Conservation (phyloP, 371 early-diverging fungal genomes). For the Rhizopus arrhizus region DNA sequence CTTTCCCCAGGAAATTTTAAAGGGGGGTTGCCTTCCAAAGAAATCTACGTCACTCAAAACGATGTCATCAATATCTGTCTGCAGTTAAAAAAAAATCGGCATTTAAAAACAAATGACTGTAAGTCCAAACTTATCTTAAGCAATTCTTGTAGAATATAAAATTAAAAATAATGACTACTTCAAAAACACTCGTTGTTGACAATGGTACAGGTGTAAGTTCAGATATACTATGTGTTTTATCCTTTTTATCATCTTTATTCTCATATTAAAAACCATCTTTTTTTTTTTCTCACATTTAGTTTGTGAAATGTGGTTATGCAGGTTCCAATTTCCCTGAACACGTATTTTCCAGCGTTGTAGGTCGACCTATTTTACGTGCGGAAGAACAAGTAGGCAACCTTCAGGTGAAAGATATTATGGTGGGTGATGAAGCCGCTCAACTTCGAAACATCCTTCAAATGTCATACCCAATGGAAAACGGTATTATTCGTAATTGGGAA, state of each 20-base stretch:
- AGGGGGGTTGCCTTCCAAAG: conserved; percentile 1
- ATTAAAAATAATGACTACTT: conserved; percentile 44
- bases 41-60: conserved; percentile 1
- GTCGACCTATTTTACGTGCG: conserved; percentile 95
- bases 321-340: conserved; percentile 95
- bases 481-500: conserved; percentile 97
- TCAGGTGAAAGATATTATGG: conserved; percentile 91
- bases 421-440: conserved; percentile 95
- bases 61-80: neutral
- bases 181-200: conserved; percentile 90
- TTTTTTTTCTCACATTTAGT: conserved; percentile 50
- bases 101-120: neutral
- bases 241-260: no score
- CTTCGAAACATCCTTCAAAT: conserved; percentile 88
- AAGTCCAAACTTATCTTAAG: no score
- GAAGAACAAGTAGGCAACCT: conserved; percentile 85
- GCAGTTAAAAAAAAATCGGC: neutral
- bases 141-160: no score
- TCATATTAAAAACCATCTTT: neutral
- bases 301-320: conserved; percentile 96
- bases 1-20: conserved; percentile 26
- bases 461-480: conserved; percentile 98
- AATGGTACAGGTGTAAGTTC: conserved; percentile 93
- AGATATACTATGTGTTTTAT: neutral
- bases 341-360: conserved; percentile 96